Conservation (phyloP, 1,284 basidiomycete species). For the Stygiomarasmius scandens region DNA sequence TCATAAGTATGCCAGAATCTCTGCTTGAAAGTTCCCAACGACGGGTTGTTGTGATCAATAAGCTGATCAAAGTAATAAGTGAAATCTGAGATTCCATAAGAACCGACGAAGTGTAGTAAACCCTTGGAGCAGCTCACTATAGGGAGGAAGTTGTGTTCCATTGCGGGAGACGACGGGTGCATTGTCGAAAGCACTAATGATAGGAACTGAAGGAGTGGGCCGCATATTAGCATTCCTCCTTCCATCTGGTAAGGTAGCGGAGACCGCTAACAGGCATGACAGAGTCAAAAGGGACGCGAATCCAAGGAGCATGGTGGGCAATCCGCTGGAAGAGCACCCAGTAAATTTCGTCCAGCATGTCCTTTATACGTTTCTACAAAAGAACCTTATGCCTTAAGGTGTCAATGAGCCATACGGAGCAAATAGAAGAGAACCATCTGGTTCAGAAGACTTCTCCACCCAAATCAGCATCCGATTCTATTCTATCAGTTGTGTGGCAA, state of each 20-base stretch:
- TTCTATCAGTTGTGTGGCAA: background rate
- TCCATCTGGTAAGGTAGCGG: constrained; percentile 37
- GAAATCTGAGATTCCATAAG: constrained; percentile 29
- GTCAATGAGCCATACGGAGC: background rate
- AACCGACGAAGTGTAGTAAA: background rate
- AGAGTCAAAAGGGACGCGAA: constrained; percentile 21
- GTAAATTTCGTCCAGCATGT: too few species aligned
- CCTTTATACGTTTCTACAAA: background rate
- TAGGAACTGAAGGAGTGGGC: constrained; percentile 39
- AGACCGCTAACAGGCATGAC: constrained; percentile 19
- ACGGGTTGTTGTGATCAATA: constrained; percentile 70
- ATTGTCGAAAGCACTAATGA: constrained; percentile 26
- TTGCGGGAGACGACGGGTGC: constrained; percentile 45
- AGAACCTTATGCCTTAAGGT: background rate
- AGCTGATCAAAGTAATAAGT: constrained; percentile 57
- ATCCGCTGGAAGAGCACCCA: background rate
- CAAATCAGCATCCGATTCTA: background rate
- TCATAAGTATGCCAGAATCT: constrained; percentile 70
- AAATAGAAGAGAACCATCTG: background rate
- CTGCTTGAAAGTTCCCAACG: constrained; percentile 78
- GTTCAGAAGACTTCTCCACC: background rate
- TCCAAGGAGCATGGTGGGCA: constrained; percentile 13
- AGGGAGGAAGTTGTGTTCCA: constrained; percentile 45
- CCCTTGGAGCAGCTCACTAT: constrained; percentile 23
- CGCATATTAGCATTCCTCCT: constrained; percentile 42